Evolutionary conservation across 179 eudicot genomes (phyloP), one percentile per base, ranked within the genome.

Genomic region (Heliamphora pulchella): DNA sequence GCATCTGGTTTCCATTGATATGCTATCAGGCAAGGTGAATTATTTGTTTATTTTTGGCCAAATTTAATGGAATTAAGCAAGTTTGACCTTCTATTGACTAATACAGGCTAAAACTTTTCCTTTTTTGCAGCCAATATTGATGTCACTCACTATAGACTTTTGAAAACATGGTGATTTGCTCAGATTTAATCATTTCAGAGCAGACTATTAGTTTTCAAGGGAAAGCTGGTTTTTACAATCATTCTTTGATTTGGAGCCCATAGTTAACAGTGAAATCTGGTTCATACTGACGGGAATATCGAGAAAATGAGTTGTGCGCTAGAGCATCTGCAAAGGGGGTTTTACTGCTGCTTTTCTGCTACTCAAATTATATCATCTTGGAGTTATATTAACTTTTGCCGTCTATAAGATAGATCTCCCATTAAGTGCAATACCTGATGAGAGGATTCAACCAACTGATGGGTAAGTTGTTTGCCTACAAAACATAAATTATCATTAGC

Each of bases 321-420:
- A 90, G 97, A 81, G 97, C 78, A 82, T 89, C 93, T 5, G 98
- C 93, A 76, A 93, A 92, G 78, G 98, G 97, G 57, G 98, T 91
- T 79, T 93, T 58, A 93, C 98, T 48, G 94, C 97, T 62, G 97
- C 97, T 39, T 92, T 93, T 77, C 85, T 83, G 65, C 87, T 93
- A 77, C 83, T 93, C 75, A 92, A 93, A 83, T 87, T 97, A 77
- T 91, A 93, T 31, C 98, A 91, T 75, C 91, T 93, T 72, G 98
- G 98, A 55, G 98, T 93, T 66, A 90, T 93, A 74, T 85, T 92
- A 80, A 93, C 98, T 82, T 93, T 92, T 89, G 94, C 98, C 5
- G 96, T 93, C 65, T 93, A 93, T 68, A 93, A 92, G 82, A 78
- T 55, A 22, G 97, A 89, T 78, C 88, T 93, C 62, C 90, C 94